A percentile compares a stretch with the other conserved stretches of the same genome.
Conservation (phyloP, 169 alveolate genomes). For the Condylostoma magnum region DNA sequence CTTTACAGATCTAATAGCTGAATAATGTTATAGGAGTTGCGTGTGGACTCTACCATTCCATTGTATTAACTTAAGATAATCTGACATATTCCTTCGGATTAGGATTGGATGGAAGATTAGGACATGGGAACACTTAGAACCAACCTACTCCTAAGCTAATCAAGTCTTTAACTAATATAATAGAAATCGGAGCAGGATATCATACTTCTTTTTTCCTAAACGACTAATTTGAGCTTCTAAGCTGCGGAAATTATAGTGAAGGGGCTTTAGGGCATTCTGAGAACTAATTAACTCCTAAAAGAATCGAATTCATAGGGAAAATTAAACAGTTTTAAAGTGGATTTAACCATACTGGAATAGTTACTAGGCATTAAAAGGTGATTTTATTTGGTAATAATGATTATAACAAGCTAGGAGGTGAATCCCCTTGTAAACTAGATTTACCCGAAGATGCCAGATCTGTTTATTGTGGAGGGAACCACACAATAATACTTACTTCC, state of each 20-base stretch:
- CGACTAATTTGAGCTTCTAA: not conserved
- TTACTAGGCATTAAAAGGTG: not conserved
- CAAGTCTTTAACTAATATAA: not conserved
- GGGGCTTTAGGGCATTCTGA: constrained; percentile 18
- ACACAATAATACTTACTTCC: constrained; percentile 38
- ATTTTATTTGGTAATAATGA: constrained; percentile 25
- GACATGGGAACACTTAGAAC: not conserved
- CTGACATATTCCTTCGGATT: constrained; percentile 9
- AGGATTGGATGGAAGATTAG: constrained; percentile 27
- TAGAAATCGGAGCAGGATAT: constrained; percentile 24
- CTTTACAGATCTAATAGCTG: not conserved
- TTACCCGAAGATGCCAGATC: constrained; percentile 21
- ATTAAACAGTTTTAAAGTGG: constrained; percentile 15
- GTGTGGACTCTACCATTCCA: constrained; percentile 22
- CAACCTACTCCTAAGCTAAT: not conserved
- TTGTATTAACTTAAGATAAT: constrained; percentile 6
- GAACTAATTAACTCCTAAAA: not conserved
- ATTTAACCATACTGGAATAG: constrained; percentile 9
- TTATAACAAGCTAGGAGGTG: constrained; percentile 22
- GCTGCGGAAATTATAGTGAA: constrained; percentile 22
- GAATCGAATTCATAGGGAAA: constrained; percentile 4
- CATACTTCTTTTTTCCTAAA: constrained; percentile 17
- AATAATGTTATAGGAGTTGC: constrained; percentile 7
- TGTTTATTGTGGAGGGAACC: constrained; percentile 53
- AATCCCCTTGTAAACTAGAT: constrained; percentile 17